These are phyloP conservation scores for Ophiostoma perfectum DNA, from an alignment of 2,329 filamentous ascomycete genomes.

Conservation along the genomic window DNA sequence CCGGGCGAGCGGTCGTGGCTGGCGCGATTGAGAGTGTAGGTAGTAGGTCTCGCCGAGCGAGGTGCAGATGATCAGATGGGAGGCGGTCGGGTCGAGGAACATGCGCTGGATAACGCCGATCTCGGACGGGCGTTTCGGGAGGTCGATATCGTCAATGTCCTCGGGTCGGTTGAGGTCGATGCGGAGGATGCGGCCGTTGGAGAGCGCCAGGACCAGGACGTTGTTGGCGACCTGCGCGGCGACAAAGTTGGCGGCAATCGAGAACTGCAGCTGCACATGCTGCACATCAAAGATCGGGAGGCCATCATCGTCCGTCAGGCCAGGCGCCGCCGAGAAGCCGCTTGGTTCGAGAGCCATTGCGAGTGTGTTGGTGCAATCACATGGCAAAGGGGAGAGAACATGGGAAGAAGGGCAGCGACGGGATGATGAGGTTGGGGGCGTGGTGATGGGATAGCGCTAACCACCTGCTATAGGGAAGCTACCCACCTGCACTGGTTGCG, in stretches of 20 bases:
- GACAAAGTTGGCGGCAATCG: conserved; percentile 90
- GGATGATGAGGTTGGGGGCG: conserved; percentile 10
- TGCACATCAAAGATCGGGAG: conserved; percentile 94
- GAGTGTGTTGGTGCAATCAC: conserved; percentile 14
- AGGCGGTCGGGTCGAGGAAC: conserved; percentile 96
- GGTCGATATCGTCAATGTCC: conserved; percentile 97
- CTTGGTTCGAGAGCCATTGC: conserved; percentile 62
- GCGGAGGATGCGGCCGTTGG: conserved; percentile 83
- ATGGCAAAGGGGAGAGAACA: conserved; percentile 14
- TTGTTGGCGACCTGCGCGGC: conserved; percentile 97
- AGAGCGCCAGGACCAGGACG: conserved; percentile 85
- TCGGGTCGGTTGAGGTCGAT: conserved; percentile 91
- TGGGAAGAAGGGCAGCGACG: background rate
- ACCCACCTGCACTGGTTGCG: background rate
- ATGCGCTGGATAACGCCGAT: conserved; percentile 88
- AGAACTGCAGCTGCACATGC: conserved; percentile 87
- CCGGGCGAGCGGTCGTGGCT: conserved; percentile 73
- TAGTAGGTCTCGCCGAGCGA: conserved; percentile 95
- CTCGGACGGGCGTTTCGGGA: conserved; percentile 88
- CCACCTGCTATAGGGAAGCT: background rate
- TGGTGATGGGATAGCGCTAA: background rate
- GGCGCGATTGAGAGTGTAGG: conserved; percentile 87
- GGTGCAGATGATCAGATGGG: conserved; percentile 87
- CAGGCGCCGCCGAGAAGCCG: conserved; percentile 58
- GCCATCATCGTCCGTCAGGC: conserved; percentile 51